Evolutionary conservation across 2,329 filamentous ascomycete genomes (phyloP), one percentile per base, ranked within the genome.

Genomic region (Exutisphaerella laricina): DNA sequence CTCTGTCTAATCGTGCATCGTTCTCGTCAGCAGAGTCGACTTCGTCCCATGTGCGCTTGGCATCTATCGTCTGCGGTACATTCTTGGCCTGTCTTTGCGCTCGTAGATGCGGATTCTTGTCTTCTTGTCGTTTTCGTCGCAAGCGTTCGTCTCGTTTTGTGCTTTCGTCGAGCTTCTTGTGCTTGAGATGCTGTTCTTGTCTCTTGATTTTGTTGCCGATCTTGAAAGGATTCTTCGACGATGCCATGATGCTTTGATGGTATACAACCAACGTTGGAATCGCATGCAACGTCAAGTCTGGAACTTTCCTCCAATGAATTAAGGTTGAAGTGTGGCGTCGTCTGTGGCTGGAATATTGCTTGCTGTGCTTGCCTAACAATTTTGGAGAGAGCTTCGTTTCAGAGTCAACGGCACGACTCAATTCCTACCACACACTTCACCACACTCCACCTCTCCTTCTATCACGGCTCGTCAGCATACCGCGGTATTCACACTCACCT

Each of bases 21-120:
- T 66, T 68, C 28, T 63, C 66, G 46, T 69, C 67, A 30, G 63
- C 67, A 23, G 63, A 64, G 39, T 70, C 66, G 4, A 63, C 66
- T 18, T 67, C 63, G 58, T 96, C 89, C 87, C 88, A 97, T 22
- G 87, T 80, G 63, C 92, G 80, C 72, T 95, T 95, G 57, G 81
- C 79, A 57, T 96, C 89, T 45, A 95, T 75, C 0, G 88, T 94
- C 41, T 79, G 66, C 0, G 92, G 85, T 31, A 88, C 76, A 68
- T 95, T 95, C 54, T 77, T 79, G 47, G 80, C 80, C 48, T 90
- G 71, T 56, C 92, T 79, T 53, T 84, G 78, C 48, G 79, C 79
- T 54, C 80, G 80, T 46, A 95, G 67, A 46, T 79, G 76, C 2
- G 90, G 89, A 58, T 96, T 80, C 64, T 84, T 85, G 51, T 83